Evolutionary conservation across 345 rosid genomes (phyloP).

Genomic region (Schrenkiella parvula): DNA sequence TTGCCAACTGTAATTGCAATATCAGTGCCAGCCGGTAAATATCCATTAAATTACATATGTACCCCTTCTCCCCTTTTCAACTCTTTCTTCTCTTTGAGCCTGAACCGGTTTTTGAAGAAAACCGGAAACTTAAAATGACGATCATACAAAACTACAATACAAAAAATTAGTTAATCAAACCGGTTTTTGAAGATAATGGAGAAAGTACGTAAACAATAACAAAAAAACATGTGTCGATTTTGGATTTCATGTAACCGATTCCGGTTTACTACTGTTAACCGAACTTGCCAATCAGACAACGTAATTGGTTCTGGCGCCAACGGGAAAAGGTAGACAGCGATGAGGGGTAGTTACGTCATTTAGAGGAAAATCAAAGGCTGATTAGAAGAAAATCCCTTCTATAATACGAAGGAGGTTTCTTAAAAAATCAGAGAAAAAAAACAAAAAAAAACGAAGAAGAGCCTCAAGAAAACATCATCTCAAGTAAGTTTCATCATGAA

Average conservation of each 20-base stretch:
- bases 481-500: conserved; percentile 21
- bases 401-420: conserved; percentile 16
- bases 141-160: not conserved
- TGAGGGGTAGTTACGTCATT: conserved; percentile 24
- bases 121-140: not conserved
- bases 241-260: not conserved
- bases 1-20: conserved; percentile 26
- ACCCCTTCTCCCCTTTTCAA: conserved; percentile 8
- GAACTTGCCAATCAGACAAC: conserved; percentile 1
- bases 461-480: conserved; percentile 7
- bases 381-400: conserved; percentile 7
- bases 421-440: conserved; percentile 4
- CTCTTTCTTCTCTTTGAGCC: not conserved
- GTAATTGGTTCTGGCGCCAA: conserved; percentile 24
- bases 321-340: not conserved
- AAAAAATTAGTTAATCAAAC: not conserved
- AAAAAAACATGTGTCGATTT: not conserved
- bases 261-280: conserved; percentile 8
- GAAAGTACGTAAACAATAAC: not conserved
- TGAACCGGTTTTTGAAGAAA: not conserved
- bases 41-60: not conserved
- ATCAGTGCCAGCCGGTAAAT: conserved; percentile 14
- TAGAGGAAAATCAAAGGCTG: not conserved
- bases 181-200: not conserved
- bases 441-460: conserved; percentile 17